A percentile compares a stretch with the other conserved stretches of the same genome.
These are phyloP conservation scores for Citeromyces hawaiiensis DNA, from an alignment of 1,139 yeast genomes.

Conservation along the genomic window DNA sequence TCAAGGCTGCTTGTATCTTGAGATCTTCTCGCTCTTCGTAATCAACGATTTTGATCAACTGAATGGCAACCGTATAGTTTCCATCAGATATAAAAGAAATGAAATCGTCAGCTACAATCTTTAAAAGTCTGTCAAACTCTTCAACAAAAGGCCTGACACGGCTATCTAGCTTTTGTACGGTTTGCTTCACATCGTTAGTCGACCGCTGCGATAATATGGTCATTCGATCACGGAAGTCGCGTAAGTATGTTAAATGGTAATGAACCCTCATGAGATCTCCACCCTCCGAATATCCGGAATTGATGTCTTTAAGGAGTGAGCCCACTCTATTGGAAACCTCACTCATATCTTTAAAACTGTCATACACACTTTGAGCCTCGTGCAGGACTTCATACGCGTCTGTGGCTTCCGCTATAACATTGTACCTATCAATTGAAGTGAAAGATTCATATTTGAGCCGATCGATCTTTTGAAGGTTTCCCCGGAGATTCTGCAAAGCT, in stretches of 20 bases:
- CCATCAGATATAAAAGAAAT: constrained; percentile 62
- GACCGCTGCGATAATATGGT: constrained; percentile 35
- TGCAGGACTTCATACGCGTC: constrained; percentile 58
- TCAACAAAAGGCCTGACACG: constrained; percentile 35
- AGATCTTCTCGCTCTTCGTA: constrained; percentile 71
- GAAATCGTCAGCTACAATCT: constrained; percentile 45
- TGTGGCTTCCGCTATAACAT: constrained; percentile 47
- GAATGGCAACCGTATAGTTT: constrained; percentile 53
- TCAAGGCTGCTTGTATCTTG: constrained; percentile 37
- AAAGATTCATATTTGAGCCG: constrained; percentile 39
- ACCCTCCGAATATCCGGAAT: constrained; percentile 36
- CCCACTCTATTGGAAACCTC: constrained; percentile 36
- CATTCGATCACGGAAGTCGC: constrained; percentile 73
- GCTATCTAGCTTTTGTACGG: constrained; percentile 45
- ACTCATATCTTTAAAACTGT: constrained; percentile 47
- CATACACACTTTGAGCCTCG: constrained; percentile 53
- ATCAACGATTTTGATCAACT: constrained; percentile 67
- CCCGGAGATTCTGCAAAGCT: constrained; percentile 33
- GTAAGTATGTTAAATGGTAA: constrained; percentile 49
- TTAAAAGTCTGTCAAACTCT: constrained; percentile 52
- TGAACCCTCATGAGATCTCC: constrained; percentile 56
- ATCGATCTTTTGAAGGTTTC: constrained; percentile 47
- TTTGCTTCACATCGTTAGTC: constrained; percentile 59
- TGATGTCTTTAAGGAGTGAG: constrained; percentile 35
- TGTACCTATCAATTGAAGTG: constrained; percentile 39